phyloP scores from a whole-genome alignment of 495 filamentous ascomycete species.

The Neurospora sp. region DNA sequence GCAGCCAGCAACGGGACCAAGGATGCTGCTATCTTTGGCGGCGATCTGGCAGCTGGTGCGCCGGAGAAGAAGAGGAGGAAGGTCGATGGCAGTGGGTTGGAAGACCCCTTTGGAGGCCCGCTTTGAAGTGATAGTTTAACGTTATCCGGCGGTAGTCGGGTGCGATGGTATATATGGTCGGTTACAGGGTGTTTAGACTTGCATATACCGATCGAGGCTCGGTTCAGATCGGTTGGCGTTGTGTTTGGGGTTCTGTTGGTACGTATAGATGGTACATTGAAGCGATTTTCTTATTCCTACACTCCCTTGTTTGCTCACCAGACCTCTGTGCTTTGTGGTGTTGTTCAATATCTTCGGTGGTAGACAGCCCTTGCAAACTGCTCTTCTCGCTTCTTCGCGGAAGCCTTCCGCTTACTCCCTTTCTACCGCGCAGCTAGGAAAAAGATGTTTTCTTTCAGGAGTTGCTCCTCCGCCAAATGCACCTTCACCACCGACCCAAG shows the following conservation, averaged over 20 bases:
- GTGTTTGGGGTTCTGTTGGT: neutral
- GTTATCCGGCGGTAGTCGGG: neutral
- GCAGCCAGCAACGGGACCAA: constrained; percentile 21
- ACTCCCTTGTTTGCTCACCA: neutral
- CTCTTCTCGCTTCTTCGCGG: neutral
- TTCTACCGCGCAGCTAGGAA: neutral
- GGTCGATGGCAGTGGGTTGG: constrained; percentile 42
- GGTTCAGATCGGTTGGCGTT: neutral
- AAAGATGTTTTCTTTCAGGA: too few relatives aligned
- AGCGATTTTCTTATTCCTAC: neutral
- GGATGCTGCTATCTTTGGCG: constrained; percentile 36
- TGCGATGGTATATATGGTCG: neutral
- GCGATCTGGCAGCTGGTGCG: constrained; percentile 11
- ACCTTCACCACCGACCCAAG: neutral
- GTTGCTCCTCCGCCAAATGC: too few relatives aligned
- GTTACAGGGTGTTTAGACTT: neutral
- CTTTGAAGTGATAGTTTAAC: neutral
- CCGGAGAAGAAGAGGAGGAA: constrained; percentile 50
- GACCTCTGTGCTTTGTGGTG: neutral
- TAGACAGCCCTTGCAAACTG: too few relatives aligned
- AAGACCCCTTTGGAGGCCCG: constrained; percentile 48
- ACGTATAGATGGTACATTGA: neutral
- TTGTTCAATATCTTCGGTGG: neutral
- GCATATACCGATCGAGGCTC: neutral
- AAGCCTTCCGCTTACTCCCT: neutral